These are phyloP conservation scores for Lunasporangiospora selenospora DNA, from an alignment of 192 early-diverging fungal genomes.

Conservation along the genomic window DNA sequence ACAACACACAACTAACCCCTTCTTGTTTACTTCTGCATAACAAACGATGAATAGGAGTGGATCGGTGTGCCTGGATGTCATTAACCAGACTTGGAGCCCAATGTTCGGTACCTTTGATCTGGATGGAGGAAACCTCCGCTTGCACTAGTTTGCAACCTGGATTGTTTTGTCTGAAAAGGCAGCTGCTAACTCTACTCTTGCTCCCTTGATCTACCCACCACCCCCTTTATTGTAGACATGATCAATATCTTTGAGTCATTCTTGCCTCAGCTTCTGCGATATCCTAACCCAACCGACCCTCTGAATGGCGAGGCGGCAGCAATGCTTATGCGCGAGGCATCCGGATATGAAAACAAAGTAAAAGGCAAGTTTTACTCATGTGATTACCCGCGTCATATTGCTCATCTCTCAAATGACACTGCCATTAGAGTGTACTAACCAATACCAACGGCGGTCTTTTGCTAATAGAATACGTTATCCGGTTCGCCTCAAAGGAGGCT, in stretches of 20 bases:
- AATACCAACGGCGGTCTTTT: no score
- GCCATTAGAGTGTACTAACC: no score
- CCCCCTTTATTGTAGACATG: constrained; percentile 76
- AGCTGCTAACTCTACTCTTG: no score
- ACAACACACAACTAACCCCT: no score
- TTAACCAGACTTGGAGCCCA: constrained; percentile 99
- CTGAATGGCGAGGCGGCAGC: constrained; percentile 99
- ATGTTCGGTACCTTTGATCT: constrained; percentile 88
- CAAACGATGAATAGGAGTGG: constrained; percentile 82
- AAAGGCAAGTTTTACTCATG: constrained; percentile 74
- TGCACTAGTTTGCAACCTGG: no score
- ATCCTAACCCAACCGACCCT: constrained; percentile 99
- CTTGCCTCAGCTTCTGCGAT: constrained; percentile 95
- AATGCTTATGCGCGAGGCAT: constrained; percentile 92
- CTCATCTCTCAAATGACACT: background rate
- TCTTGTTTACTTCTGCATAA: background rate
- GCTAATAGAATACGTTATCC: constrained; percentile 80
- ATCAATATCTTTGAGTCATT: constrained; percentile 99
- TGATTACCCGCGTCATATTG: background rate
- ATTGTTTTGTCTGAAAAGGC: no score
- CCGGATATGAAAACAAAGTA: constrained; percentile 91
- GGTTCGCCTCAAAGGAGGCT: constrained; percentile 87
- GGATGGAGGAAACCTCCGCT: no score
- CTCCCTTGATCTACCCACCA: no score
- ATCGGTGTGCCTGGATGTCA: constrained; percentile 98